A percentile compares a stretch with the other conserved stretches of the same genome.
Evolutionary conservation across 164 flowering plant genomes (phyloP).

Genomic region (Nymphaea colorata): DNA sequence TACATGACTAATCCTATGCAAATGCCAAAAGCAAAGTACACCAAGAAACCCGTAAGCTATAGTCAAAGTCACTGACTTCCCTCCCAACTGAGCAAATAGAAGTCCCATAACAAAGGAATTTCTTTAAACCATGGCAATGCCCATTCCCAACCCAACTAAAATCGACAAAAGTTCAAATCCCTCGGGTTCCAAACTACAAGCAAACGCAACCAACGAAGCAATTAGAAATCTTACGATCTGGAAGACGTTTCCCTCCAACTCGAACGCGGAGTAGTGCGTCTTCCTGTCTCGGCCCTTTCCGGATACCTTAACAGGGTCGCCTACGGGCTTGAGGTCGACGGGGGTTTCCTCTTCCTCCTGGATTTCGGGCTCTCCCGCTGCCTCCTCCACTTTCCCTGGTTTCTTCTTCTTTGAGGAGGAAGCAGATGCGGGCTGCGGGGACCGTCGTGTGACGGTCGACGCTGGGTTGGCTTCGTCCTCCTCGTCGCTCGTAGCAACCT

Average conservation of each 20-base stretch:
- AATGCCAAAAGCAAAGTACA: no score
- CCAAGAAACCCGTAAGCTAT: no score
- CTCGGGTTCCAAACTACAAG: not conserved
- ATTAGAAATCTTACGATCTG: conserved; percentile 36
- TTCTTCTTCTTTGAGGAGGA: conserved; percentile 5
- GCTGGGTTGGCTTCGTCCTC: conserved; percentile 33
- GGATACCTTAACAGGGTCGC: conserved; percentile 39
- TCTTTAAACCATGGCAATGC: no score
- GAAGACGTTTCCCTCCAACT: conserved; percentile 49
- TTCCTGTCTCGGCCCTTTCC: conserved; percentile 47
- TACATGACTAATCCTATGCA: no score
- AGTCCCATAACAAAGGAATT: no score
- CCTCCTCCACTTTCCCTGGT: conserved; percentile 5
- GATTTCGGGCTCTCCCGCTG: conserved; percentile 2
- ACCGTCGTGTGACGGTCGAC: not conserved
- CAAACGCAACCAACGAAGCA: not conserved
- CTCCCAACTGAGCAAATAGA: no score
- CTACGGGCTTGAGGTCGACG: conserved; percentile 63
- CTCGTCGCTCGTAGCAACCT: conserved; percentile 49
- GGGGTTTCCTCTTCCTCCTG: conserved; percentile 21
- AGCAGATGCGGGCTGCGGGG: not conserved
- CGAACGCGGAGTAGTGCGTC: conserved; percentile 47
- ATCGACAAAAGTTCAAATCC: not conserved
- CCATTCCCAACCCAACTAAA: not conserved
- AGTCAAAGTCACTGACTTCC: no score